These are phyloP conservation scores for Thinopyrum elongatum DNA, from an alignment of 176 grass and related monocot species.

Conservation along the genomic window DNA sequence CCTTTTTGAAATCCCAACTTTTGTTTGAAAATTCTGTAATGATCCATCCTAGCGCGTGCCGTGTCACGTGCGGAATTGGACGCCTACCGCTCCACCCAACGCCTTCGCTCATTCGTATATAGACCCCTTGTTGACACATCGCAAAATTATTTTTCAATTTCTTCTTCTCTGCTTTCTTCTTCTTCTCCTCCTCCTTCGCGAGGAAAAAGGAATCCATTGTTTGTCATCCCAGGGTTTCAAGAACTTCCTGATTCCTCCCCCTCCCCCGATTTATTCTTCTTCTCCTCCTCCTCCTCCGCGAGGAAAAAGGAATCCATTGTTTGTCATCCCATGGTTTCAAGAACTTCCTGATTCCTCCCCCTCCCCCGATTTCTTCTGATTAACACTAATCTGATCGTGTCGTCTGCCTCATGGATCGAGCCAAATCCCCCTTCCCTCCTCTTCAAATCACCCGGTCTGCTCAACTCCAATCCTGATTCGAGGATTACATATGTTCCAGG, in stretches of 20 bases:
- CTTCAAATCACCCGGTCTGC: background rate
- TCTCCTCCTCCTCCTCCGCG: background rate
- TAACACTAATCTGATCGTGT: background rate
- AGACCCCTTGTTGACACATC: background rate
- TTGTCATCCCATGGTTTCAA: background rate
- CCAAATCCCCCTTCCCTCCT: background rate
- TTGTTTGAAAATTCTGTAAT: background rate
- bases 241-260: background rate
- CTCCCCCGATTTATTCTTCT: background rate
- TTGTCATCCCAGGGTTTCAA: background rate
- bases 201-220: background rate
- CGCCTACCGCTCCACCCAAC: background rate
- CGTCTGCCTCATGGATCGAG: background rate
- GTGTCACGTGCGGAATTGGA: background rate
- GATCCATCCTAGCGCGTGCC: background rate
- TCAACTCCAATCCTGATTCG: background rate
- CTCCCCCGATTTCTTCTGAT: background rate
- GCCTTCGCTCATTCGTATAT: background rate
- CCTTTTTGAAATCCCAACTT: background rate
- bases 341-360: background rate
- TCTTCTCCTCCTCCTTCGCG: background rate
- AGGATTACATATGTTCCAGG: background rate
- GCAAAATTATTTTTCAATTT: background rate
- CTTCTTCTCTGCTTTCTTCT: background rate
- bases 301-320: background rate